Percentiles rank a stretch among this genome's conserved stretches.
Conservation (phyloP, 2,329 filamentous ascomycete genomes). For the Phialocephala subalpina region DNA sequence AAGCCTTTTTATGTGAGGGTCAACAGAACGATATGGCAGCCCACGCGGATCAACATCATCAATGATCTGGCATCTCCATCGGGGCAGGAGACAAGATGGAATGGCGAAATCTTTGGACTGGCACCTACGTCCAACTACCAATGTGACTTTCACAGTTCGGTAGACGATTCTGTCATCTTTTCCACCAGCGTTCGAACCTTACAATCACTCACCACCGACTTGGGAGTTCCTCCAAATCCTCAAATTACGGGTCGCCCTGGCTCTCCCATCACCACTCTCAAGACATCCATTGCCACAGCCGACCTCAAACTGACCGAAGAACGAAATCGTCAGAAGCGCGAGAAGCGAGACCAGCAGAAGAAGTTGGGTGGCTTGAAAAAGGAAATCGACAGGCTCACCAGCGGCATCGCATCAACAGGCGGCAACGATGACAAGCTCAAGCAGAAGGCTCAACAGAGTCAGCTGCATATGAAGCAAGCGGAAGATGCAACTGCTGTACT, state of each 20-base stretch:
- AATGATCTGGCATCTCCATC: conserved; percentile 43
- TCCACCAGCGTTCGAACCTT: conserved; percentile 67
- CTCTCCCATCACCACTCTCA: conserved; percentile 79
- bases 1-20: conserved; percentile 83
- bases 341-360: conserved; percentile 78
- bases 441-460: conserved; percentile 79
- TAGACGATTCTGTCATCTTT: conserved; percentile 72
- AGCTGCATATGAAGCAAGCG: conserved; percentile 74
- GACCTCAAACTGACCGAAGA: conserved; percentile 76
- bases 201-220: conserved; percentile 37
- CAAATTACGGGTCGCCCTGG: conserved; percentile 74
- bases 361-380: conserved; percentile 72
- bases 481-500: conserved; percentile 65
- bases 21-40: conserved; percentile 83
- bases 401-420: conserved; percentile 72
- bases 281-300: conserved; percentile 76
- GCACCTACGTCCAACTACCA: conserved; percentile 79
- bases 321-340: conserved; percentile 71
- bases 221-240: conserved; percentile 47
- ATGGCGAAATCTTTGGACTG: conserved; percentile 73
- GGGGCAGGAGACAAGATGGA: conserved; percentile 66
- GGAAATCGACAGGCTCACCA: conserved; percentile 75
- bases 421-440: conserved; percentile 79
- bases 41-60: conserved; percentile 71
- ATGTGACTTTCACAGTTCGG: conserved; percentile 77